Evolutionary conservation across 2,329 filamentous ascomycete species (phyloP).

Genomic region (Penicillium sp.): DNA sequence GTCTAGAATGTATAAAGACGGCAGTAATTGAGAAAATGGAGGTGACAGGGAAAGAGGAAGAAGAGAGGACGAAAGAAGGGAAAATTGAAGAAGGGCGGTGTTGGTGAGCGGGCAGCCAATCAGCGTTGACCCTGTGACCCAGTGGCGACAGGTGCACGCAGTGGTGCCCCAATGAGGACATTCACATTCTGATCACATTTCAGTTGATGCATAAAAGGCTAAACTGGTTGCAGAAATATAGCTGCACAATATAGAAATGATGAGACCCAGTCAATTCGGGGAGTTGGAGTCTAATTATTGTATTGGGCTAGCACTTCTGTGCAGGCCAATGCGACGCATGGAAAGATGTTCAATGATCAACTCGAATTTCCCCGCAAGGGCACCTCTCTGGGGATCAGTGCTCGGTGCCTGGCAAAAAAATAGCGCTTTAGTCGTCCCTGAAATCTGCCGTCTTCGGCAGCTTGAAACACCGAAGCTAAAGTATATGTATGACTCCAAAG

Average conservation of each 20-base stretch:
- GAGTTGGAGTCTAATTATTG: background rate
- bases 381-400: slow-evolving; percentile 2
- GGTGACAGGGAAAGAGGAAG: background rate
- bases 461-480: too few relatives aligned
- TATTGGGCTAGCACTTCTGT: slow-evolving; percentile 3
- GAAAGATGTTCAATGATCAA: slow-evolving; percentile 5
- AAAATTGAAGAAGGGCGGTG: background rate
- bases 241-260: background rate
- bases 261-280: background rate
- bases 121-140: background rate
- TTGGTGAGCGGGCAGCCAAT: slow-evolving; percentile 10
- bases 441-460: too few relatives aligned
- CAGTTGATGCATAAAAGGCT: background rate
- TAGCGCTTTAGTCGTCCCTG: too few relatives aligned
- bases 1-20: background rate
- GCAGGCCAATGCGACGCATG: slow-evolving; percentile 13
- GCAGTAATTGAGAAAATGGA: background rate
- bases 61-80: background rate
- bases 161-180: background rate
- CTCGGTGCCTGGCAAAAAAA: background rate
- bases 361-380: slow-evolving; percentile 1
- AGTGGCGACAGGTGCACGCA: slow-evolving; percentile 1
- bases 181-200: background rate
- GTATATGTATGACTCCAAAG: too few relatives aligned
- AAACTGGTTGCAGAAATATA: background rate